Evolutionary conservation across 257 asterid species (phyloP).

Genomic region (Salvia hispanica): DNA sequence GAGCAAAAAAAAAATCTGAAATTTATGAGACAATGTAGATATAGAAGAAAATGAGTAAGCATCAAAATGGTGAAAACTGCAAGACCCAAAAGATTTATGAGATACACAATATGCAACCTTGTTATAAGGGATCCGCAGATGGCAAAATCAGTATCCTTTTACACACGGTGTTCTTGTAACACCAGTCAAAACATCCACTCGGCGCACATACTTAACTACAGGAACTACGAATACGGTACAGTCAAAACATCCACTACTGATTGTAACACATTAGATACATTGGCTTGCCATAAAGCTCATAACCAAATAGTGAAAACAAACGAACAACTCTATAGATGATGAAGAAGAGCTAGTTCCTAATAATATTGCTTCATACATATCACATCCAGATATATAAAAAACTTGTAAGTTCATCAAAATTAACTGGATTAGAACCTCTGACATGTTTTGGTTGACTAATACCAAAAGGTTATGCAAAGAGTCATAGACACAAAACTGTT

Average conservation of each 20-base stretch:
- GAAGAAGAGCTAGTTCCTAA: neutral
- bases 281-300: neutral
- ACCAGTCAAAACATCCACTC: neutral
- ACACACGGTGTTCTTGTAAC: neutral
- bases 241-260: neutral
- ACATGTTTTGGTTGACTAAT: neutral
- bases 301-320: neutral
- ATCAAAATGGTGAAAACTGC: neutral
- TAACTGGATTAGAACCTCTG: neutral
- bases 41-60: neutral
- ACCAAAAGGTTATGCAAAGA: neutral
- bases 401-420: neutral
- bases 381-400: slow-evolving; percentile 8
- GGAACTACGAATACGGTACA: neutral
- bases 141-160: slow-evolving; percentile 4
- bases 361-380: neutral
- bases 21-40: neutral
- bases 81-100: slow-evolving; percentile 6
- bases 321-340: neutral
- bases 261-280: neutral
- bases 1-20: neutral
- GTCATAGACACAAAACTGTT: neutral
- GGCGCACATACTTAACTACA: neutral
- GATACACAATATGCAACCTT: neutral
- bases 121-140: neutral